A percentile compares a stretch with the other conserved stretches of the same genome.
These are phyloP conservation scores for Beverwykella pulmonaria DNA, from an alignment of 495 filamentous ascomycete genomes.

Conservation along the genomic window DNA sequence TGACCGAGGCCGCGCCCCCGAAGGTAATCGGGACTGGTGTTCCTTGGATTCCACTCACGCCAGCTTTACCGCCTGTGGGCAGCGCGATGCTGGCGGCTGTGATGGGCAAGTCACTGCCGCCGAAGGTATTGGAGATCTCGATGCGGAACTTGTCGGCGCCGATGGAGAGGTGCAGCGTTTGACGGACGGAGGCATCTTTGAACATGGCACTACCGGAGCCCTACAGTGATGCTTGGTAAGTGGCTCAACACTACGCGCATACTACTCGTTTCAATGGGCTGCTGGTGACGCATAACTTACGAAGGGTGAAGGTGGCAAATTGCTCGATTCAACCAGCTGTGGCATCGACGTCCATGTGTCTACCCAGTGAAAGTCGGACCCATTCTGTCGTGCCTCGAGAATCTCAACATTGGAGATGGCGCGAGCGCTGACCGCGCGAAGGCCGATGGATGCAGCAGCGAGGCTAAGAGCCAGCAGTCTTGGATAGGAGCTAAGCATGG, in stretches of 20 bases:
- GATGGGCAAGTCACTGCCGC: conserved; percentile 61
- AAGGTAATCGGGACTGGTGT: conserved; percentile 59
- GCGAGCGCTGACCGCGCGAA: no score
- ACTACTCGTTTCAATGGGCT: background rate
- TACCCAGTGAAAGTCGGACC: conserved; percentile 57
- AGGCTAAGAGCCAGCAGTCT: no score
- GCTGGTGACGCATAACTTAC: conserved; percentile 48
- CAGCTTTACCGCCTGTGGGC: conserved; percentile 52
- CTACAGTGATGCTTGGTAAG: background rate
- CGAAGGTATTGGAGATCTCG: conserved; percentile 69
- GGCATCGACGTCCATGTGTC: conserved; percentile 69
- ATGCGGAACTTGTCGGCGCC: conserved; percentile 59
- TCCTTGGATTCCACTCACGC: conserved; percentile 55
- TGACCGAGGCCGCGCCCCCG: conserved; percentile 52
- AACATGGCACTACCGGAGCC: conserved; percentile 39
- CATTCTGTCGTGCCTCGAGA: background rate
- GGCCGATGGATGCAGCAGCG: no score
- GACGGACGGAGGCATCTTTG: conserved; percentile 64
- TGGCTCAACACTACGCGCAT: background rate
- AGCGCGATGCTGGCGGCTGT: conserved; percentile 60
- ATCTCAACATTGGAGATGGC: background rate
- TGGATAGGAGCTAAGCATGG: no score
- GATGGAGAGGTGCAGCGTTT: conserved; percentile 65
- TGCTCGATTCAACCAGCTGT: conserved; percentile 63
- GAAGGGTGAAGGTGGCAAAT: conserved; percentile 63